These are phyloP conservation scores for Populus nigra DNA, from an alignment of 345 rosid species.

Conservation along the genomic window DNA sequence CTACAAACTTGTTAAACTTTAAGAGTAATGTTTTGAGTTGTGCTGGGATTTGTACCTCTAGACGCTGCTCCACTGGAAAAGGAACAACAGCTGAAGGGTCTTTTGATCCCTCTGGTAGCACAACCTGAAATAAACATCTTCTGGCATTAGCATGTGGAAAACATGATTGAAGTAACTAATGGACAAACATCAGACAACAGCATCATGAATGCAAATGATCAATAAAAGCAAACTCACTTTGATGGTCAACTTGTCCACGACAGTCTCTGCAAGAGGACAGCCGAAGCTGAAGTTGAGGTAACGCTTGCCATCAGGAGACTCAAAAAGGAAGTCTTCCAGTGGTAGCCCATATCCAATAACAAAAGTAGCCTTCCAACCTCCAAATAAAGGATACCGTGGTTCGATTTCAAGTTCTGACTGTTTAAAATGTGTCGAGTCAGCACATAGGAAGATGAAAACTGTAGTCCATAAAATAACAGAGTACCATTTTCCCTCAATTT, in stretches of 20 bases:
- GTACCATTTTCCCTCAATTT: neutral
- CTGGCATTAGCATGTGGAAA: neutral
- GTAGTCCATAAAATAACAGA: neutral
- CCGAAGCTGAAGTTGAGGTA: slow-evolving; percentile 96
- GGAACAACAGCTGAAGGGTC: slow-evolving; percentile 83
- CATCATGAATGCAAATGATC: slow-evolving; percentile 5
- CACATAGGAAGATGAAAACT: slow-evolving; percentile 6
- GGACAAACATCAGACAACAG: slow-evolving; percentile 3
- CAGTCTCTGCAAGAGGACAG: slow-evolving; percentile 80
- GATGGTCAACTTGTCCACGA: slow-evolving; percentile 80
- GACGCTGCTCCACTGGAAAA: slow-evolving; percentile 70
- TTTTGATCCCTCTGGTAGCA: slow-evolving; percentile 92
- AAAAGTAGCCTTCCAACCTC: slow-evolving; percentile 98
- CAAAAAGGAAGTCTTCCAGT: slow-evolving; percentile 83
- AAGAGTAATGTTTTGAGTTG: neutral
- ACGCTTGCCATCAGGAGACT: slow-evolving; percentile 82
- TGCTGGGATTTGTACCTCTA: slow-evolving; percentile 51
- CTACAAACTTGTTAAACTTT: neutral
- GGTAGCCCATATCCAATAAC: slow-evolving; percentile 88
- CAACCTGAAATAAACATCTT: slow-evolving; percentile 62
- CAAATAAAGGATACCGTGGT: slow-evolving; percentile 94
- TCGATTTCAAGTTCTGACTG: slow-evolving; percentile 98
- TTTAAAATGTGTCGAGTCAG: slow-evolving; percentile 21
- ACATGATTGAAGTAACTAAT: slow-evolving; percentile 6
- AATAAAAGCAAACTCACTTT: slow-evolving; percentile 53